Conservation (phyloP, 2,329 filamentous ascomycete genomes). For the Xylariales sp. region DNA sequence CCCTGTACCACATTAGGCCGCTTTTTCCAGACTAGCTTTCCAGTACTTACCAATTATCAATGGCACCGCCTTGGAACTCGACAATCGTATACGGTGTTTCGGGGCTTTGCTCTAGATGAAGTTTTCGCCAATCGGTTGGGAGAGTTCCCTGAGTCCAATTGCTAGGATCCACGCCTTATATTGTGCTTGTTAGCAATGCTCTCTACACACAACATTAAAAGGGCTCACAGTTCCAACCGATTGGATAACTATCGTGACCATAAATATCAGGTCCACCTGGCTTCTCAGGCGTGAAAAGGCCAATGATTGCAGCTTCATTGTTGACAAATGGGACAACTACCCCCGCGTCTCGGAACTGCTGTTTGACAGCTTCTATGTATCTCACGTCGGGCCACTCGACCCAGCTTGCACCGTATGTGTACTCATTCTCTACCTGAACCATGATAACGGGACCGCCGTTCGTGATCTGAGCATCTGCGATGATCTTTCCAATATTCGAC, state of each 20-base stretch:
- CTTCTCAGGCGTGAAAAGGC: slow-evolving; percentile 60
- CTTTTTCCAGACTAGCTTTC: background rate
- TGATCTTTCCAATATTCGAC: slow-evolving; percentile 55
- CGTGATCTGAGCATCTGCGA: slow-evolving; percentile 74
- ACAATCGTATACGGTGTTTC: slow-evolving; percentile 50
- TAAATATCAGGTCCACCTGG: slow-evolving; percentile 35
- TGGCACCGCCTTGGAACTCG: slow-evolving; percentile 65
- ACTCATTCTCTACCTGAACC: slow-evolving; percentile 80
- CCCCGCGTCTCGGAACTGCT: slow-evolving; percentile 63
- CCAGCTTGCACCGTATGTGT: slow-evolving; percentile 46
- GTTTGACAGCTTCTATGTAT: slow-evolving; percentile 67
- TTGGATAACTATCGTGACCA: slow-evolving; percentile 37
- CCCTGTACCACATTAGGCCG: slow-evolving; percentile 29
- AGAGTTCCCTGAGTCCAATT: slow-evolving; percentile 54
- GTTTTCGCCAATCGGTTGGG: slow-evolving; percentile 49
- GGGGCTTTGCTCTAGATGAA: slow-evolving; percentile 58
- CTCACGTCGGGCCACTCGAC: slow-evolving; percentile 57
- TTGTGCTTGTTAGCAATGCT: too few species aligned
- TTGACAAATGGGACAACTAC: slow-evolving; percentile 71
- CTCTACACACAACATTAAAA: too few species aligned
- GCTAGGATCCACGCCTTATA: slow-evolving; percentile 33
- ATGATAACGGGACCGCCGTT: slow-evolving; percentile 77
- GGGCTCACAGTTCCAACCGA: slow-evolving; percentile 37
- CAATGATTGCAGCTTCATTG: slow-evolving; percentile 62
- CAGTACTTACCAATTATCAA: slow-evolving; percentile 54